These are phyloP conservation scores for Trichoderma guizhouense DNA, from an alignment of 2,329 filamentous ascomycete species.

Conservation along the genomic window DNA sequence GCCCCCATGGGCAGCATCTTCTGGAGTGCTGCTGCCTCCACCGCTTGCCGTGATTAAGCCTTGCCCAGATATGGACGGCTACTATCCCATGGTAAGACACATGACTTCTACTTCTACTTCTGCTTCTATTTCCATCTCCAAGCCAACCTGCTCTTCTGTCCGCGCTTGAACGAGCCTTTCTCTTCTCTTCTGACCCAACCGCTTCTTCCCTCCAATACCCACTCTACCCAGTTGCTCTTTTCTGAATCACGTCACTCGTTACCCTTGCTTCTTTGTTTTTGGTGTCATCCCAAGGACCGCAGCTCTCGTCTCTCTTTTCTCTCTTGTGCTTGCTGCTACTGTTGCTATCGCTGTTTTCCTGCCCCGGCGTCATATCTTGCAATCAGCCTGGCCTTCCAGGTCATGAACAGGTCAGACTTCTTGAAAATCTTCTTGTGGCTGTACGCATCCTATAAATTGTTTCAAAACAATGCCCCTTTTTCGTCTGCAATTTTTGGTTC, in stretches of 20 bases:
- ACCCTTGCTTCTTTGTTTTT: slow-evolving; percentile 27
- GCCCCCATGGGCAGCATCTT: background rate
- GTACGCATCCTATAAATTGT: background rate
- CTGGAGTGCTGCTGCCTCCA: slow-evolving; percentile 3
- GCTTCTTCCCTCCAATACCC: slow-evolving; percentile 18
- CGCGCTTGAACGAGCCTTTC: background rate
- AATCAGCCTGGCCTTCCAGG: background rate
- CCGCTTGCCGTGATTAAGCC: background rate
- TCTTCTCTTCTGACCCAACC: slow-evolving; percentile 6
- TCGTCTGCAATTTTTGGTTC: background rate
- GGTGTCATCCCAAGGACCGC: slow-evolving; percentile 11
- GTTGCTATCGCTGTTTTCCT: slow-evolving; percentile 27
- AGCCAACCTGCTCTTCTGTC: background rate
- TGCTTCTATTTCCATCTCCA: background rate
- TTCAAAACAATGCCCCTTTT: background rate
- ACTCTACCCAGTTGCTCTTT: slow-evolving; percentile 26
- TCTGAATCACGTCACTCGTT: slow-evolving; percentile 18
- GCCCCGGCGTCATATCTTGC: slow-evolving; percentile 13
- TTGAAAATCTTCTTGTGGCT: background rate
- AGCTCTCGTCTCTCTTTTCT: slow-evolving; percentile 15
- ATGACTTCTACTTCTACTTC: background rate
- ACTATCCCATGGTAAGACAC: slow-evolving; percentile 9
- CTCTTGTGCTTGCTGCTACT: slow-evolving; percentile 17
- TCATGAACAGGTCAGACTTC: slow-evolving; percentile 16
- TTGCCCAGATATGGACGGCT: background rate